Evolutionary conservation across 2,329 filamentous ascomycete species (phyloP).

Genomic region (Ceratocystiopsis minuta): DNA sequence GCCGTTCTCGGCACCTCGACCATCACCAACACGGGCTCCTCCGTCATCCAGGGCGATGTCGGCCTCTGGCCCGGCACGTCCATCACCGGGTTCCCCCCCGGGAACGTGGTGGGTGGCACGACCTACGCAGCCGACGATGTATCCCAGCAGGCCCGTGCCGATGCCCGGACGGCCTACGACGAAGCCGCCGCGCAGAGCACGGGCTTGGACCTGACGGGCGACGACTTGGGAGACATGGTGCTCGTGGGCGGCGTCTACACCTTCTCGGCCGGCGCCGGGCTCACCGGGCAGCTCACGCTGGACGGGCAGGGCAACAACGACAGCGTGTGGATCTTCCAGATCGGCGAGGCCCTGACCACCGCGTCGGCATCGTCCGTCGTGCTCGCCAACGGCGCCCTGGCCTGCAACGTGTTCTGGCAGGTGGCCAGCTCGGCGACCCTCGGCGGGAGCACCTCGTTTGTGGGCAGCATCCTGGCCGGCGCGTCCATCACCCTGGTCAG

Average conservation of each 20-base stretch:
- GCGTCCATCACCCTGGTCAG: background rate
- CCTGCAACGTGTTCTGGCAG: conserved; percentile 1
- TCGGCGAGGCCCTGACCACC: background rate
- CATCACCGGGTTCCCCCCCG: background rate
- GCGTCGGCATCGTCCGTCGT: background rate
- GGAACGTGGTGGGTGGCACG: background rate
- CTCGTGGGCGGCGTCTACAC: background rate
- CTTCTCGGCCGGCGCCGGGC: background rate
- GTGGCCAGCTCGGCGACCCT: background rate
- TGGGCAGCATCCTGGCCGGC: background rate
- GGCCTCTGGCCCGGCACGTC: background rate
- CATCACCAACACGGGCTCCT: background rate
- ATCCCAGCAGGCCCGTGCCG: background rate
- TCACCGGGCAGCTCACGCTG: background rate
- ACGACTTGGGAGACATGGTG: background rate
- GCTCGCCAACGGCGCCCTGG: background rate
- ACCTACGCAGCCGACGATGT: background rate
- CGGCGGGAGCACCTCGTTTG: background rate
- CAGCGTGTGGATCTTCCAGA: background rate
- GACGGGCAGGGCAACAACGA: background rate
- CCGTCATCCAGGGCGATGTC: background rate
- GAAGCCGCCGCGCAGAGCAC: background rate
- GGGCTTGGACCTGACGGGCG: background rate
- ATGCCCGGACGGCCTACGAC: background rate
- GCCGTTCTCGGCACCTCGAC: background rate